Evolutionary conservation across 1,284 basidiomycete genomes (phyloP).

Genomic region (Ceraceosorus guamensis): DNA sequence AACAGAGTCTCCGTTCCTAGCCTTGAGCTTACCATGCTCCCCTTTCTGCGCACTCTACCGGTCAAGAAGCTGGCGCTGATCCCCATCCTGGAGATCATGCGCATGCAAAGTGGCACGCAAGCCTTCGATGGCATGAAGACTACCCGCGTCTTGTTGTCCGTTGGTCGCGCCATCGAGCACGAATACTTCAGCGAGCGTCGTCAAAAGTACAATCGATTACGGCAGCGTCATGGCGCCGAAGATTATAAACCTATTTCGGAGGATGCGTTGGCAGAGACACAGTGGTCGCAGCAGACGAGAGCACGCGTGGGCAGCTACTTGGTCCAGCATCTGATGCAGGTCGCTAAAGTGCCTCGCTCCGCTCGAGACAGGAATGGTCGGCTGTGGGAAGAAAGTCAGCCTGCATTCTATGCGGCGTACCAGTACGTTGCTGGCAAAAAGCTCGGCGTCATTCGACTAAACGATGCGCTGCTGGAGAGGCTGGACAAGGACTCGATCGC

Average conservation of each 20-base stretch:
- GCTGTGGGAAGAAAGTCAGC: conserved; percentile 63
- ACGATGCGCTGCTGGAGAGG: conserved; percentile 69
- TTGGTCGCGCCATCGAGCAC: conserved; percentile 80
- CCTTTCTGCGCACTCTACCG: conserved; percentile 70
- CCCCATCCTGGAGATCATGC: conserved; percentile 83
- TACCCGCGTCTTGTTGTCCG: conserved; percentile 68
- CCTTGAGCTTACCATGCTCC: no score
- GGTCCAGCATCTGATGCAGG: conserved; percentile 74
- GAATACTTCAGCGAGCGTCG: conserved; percentile 50
- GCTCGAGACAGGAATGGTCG: conserved; percentile 38
- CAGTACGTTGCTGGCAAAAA: conserved; percentile 89
- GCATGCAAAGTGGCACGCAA: conserved; percentile 69
- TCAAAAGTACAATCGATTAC: conserved; percentile 19
- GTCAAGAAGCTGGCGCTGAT: conserved; percentile 77
- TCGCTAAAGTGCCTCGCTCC: conserved; percentile 67
- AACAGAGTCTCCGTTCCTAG: no score
- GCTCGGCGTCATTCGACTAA: conserved; percentile 81
- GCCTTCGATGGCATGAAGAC: conserved; percentile 83
- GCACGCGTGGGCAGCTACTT: conserved; percentile 76
- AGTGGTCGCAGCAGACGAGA: conserved; percentile 65
- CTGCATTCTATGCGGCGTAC: conserved; percentile 85
- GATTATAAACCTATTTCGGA: conserved; percentile 55
- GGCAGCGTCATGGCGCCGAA: conserved; percentile 34
- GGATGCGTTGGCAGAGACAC: conserved; percentile 53
- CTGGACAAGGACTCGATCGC: conserved; percentile 69